Conservation (phyloP, 176 grass and related monocot species). For the Bolboschoenus planiculmis region DNA sequence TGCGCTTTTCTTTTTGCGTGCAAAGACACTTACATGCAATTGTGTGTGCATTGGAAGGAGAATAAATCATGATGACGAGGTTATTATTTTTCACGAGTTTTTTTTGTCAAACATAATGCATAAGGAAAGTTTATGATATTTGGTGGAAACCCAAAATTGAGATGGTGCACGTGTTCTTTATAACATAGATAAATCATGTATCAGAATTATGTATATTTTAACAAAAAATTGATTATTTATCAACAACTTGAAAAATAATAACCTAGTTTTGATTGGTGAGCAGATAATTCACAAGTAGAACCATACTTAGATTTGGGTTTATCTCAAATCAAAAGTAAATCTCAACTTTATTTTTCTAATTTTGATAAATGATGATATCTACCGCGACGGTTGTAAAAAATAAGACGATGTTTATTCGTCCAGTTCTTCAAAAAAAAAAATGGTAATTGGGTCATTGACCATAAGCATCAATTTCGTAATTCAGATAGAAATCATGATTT, state of each 20-base stretch:
- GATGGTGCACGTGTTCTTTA: no score
- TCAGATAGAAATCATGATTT: not conserved
- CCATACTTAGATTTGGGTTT: no score
- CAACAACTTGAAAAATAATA: not conserved
- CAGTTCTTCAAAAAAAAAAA: not conserved
- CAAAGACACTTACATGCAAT: not conserved
- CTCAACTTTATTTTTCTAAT: no score
- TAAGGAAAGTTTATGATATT: no score
- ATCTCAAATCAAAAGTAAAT: no score
- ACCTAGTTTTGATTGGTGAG: not conserved
- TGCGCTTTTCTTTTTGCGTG: not conserved
- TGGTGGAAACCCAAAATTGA: no score
- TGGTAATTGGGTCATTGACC: not conserved
- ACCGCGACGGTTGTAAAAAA: not conserved
- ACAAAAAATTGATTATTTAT: not conserved
- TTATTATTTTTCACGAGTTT: not conserved
- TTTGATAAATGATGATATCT: no score
- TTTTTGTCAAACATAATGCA: no score
- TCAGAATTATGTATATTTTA: not conserved
- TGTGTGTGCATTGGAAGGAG: not conserved
- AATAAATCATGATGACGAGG: not conserved
- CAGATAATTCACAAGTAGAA: not conserved
- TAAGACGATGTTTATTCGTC: not conserved
- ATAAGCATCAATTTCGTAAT: not conserved
- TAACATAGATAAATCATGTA: not conserved